Base-by-base conservation (phyloP, 179 eudicot species). In the Actinidia polygama region DNA sequence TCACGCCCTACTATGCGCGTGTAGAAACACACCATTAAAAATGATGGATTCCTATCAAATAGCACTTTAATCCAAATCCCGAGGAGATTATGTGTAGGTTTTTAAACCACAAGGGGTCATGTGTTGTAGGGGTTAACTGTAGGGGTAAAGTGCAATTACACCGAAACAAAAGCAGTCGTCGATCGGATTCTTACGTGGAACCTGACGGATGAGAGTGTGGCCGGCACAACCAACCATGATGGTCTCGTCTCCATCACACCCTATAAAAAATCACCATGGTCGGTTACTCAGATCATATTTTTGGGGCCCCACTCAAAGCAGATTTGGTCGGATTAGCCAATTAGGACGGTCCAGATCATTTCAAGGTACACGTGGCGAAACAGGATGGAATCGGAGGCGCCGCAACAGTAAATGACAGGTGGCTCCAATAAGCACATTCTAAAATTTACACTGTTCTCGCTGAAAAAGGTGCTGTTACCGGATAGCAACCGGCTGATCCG, bases 301-400 rank as follows among this genome's bases (percentile, higher is more conserved):
- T 64, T 8, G 63, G 82, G 82, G 79, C 3, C 76, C 76, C 8
- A 69, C 54, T 4, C 54, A 14, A 11, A 18, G 18, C 26, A 19
- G 7, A 11, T 47, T 67, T 62, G 74, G 62, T 53, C 63, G 81
- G 82, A 26, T 19, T 6, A 6, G 26, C 75, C 82, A 54, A 47
- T 68, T n/a, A 67, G 50, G 73, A 79, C 75, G 64, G 75, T 40
- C 82, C 76, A 53, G 14, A 40, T 40, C 14, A 79, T 12, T 54
- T 50, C 9, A 15, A 19, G 10, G 11, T 12, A 49, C 89, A 87
- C 86, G 83, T 87, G 90, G 76, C 90, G 8, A 4, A 1, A 50
- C 44, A 15, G 54, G 77, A 86, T 14, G 63, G 23, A 64, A 85
- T 82, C 2, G 85, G 87, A 84, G 89, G 85, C 85, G 4, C 73